Base-by-base conservation (phyloP, 2,329 filamentous ascomycete genomes). In the Aspergillus pseudoglaucus region DNA sequence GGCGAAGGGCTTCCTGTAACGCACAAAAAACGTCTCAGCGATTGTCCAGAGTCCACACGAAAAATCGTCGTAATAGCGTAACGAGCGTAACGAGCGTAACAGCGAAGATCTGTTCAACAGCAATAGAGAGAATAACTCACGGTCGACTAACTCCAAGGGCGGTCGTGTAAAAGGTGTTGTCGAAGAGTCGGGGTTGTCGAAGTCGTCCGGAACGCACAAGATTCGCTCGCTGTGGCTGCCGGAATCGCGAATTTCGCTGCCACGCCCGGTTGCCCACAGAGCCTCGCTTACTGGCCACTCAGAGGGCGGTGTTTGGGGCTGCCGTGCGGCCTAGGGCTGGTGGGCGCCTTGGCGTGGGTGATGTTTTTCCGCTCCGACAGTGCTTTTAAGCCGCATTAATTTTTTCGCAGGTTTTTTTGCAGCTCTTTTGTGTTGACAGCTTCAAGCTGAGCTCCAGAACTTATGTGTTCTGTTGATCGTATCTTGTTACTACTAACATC, bases 1-100 rank as follows among this genome's bases (percentile, higher is more conserved):
- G 82, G 75, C 85, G 80, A 76, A 76, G 75, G 23, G 73, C 76
- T 74, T 75, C 78, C 77, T 83, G 64, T 58, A 54, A 37, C 33
- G 17, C 14, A 35, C 33, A 33, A 33, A 17, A 15, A 17, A 35
- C 6, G 15, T 35, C 53, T 65, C 58, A 65, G 60, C 58, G 52
- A 43, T 42, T 42, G 44, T 54, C 45, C 39, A 50, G 50, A n/a
- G n/a, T n/a, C n/a, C n/a, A n/a, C n/a, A n/a, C n/a, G n/a, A 45
- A 51, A 45, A 33, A 47, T 22, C 18, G 37, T 8, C 52, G 17
- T 10, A 39, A 20, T 18, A 37, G 33, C 37, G 18, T 18, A 39
- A 20, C 37, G 15, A 39, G 18, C 15, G 17, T 8, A 8, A 22
- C 12, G 6, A 20, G 10, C 10, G 17, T 2, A 8, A 20, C n/a